Evolutionary conservation across 371 early-diverging fungal species (phyloP), one percentile per base, ranked within the genome.

Genomic region (Mortierella sp.): DNA sequence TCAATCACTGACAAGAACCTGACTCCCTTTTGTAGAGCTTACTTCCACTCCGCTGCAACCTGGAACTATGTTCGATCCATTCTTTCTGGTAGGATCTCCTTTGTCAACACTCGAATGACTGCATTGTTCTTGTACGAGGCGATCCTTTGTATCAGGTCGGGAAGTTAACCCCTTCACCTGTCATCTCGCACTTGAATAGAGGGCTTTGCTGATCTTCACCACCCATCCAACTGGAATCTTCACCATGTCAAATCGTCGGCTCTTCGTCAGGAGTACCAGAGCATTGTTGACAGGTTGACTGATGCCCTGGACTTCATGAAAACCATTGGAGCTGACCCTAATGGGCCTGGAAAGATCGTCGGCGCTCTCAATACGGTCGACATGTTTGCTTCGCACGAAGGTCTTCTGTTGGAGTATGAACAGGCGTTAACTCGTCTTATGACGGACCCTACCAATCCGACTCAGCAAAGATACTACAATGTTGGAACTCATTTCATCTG

Each of bases 1-100:
- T 51, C 24, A 9, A 25, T 22, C 4, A 27, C 54, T 52, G 14
- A 14, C 22, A 43, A 19, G 28, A 9, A 16, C 27, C 2, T 57
- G 24, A 4, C 34, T 34, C 10, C 10, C 4, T 34, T 45, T 37
- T 48, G 14, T 67, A 89, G 90, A 16, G 96, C 97, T 19, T 97
- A 98, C 83, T 96, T 97, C 78, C 97, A 97, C 82, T 97, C 97
- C 41, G 95, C 96, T n/a, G 94, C 98, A 10, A 98, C 98, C 0
- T 57, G 96, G 60, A 98, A 98, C 82, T 97, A 97, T 71, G 92
- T 97, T 10, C 90, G 98, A 34, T 80, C 95, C 10, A 85, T 97
- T 50, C 78, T 96, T 22, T 92, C 92, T 28, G 89, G 85, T 84
- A 69, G 44, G 59, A 14, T 19, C 7, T 44, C 22, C 22, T 34